A percentile compares a stretch with the other conserved stretches of the same genome.
Evolutionary conservation across 164 flowering plant genomes (phyloP).

Genomic region (Houttuynia cordata): DNA sequence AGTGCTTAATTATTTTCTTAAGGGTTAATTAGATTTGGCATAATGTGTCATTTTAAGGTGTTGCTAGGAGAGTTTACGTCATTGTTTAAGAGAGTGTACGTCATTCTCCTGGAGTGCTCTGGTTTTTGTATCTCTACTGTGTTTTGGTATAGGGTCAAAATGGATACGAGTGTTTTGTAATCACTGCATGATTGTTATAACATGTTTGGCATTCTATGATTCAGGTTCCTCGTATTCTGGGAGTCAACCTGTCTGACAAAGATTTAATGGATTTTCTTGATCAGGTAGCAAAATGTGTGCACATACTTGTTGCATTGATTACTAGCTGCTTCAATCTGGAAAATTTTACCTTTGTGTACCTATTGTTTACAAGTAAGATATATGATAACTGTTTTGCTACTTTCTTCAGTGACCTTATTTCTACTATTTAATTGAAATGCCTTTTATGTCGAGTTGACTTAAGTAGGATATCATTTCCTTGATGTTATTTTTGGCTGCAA

Average conservation of each 20-base stretch:
- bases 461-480: no score
- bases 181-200: not conserved
- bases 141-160: not conserved
- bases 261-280: conserved; percentile 87
- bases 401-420: not conserved
- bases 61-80: no score
- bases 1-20: no score
- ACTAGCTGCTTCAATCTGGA: not conserved
- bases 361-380: not conserved
- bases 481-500: no score
- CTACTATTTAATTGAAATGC: not conserved
- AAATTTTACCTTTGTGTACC: not conserved
- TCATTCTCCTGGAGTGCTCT: no score
- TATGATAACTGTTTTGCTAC: not conserved
- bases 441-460: no score
- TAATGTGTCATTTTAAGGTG: no score
- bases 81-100: no score
- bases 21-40: no score
- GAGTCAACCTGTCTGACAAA: conserved; percentile 65
- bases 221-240: conserved; percentile 92
- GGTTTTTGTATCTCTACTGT: no score
- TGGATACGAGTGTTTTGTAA: not conserved
- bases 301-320: not conserved
- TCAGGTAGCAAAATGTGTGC: conserved; percentile 40
- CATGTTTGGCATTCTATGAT: not conserved